Evolutionary conservation across 257 asterid species (phyloP).

Genomic region (Nicotiana tomentosiformis): DNA sequence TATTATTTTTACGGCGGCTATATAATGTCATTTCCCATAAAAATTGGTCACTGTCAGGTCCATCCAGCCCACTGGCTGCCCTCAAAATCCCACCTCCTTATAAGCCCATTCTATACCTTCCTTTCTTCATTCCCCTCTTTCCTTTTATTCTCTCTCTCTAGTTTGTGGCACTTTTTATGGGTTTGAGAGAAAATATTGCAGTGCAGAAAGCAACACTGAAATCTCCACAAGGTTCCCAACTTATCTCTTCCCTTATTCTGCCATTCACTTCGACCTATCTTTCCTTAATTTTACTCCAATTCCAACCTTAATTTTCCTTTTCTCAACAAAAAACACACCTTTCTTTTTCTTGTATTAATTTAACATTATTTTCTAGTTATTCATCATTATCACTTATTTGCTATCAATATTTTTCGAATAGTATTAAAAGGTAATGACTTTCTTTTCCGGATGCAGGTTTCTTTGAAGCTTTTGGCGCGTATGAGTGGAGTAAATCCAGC

Average conservation of each 20-base stretch:
- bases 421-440: background rate
- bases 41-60: slow-evolving; percentile 38
- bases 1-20: too few relatives aligned
- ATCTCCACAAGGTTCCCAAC: slow-evolving; percentile 40
- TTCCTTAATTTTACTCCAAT: background rate
- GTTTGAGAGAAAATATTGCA: slow-evolving; percentile 43
- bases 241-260: background rate
- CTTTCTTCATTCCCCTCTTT: slow-evolving; percentile 13
- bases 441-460: slow-evolving; percentile 29
- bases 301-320: background rate
- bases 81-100: slow-evolving; percentile 32
- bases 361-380: background rate
- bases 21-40: too few relatives aligned
- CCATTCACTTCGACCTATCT: background rate
- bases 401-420: background rate
- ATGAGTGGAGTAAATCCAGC: slow-evolving; percentile 21
- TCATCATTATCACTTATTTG: background rate
- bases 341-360: background rate
- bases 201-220: slow-evolving; percentile 34
- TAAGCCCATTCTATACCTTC: slow-evolving; percentile 25
- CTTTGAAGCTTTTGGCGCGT: background rate
- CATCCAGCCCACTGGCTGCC: slow-evolving; percentile 49
- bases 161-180: slow-evolving; percentile 31
- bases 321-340: background rate
- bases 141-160: slow-evolving; percentile 7